Evolutionary conservation across 768 basidiomycete species (phyloP), one percentile per base, ranked within the genome.

Genomic region (Lactifluus subvellereus): DNA sequence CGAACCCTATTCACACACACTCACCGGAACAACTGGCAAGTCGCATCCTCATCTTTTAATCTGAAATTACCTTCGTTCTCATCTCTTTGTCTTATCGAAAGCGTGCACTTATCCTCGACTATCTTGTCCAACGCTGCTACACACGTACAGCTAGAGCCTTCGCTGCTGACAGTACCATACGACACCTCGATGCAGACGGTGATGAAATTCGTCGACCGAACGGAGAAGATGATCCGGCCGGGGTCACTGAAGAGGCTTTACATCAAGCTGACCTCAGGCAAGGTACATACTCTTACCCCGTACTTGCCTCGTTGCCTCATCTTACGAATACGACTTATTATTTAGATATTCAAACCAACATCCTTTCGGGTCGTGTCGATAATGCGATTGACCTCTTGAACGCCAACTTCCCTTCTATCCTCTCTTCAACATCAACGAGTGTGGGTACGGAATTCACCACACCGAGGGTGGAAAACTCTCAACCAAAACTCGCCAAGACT

Each of bases 291-390:
- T 43, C 30, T 45, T 51, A 42, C 49, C 35, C 2, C 3, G 5
- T 20, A 38, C 52, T 40, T 22, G 49, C 20, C 20, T 37, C 62
- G 27, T 50, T 4, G 18, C 20, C 45, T 65, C 32, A 52, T 47
- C 11, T 43, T 32, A 20, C 33, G 37, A 37, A 11, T 48, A 8
- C 47, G 16, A 18, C 35, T n/a, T 20, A 16, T 38, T 30, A 16
- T 38, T 30, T 62, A 97, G 94, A 83, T 49, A 88, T 95, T 53
- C 80, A 85, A 59, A 76, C 73, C 47, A 76, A 80, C 66, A 86
- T 96, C 30, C 81, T 95, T 9, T 81, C 81, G 1, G 94, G 94
- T 14, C 80, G 79, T n/a, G 82, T 95, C 42, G 82, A 85, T 58
- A 82, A 86, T 32, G 91, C 93, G 3, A 84, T 80, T 14, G 77